Conservation (phyloP, 108 stramenopile species). For the Discostella stelligeroides region DNA sequence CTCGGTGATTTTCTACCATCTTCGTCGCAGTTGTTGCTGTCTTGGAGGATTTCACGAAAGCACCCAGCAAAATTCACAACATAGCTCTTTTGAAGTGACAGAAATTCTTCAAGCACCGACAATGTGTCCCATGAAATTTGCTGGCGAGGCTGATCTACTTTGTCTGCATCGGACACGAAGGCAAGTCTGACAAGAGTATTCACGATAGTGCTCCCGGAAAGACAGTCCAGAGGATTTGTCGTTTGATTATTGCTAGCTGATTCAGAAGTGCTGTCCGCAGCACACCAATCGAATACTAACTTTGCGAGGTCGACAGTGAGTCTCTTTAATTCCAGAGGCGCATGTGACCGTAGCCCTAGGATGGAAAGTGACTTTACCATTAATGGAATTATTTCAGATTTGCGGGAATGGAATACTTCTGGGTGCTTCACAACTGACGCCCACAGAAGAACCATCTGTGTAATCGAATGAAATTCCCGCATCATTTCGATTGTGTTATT, state of each 20-base stretch:
- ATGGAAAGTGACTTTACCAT: constrained; percentile 85
- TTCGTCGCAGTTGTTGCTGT: constrained; percentile 15
- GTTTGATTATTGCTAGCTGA: constrained; percentile 13
- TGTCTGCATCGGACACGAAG: constrained; percentile 75
- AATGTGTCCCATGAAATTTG: constrained; percentile 29
- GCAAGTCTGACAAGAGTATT: constrained; percentile 86
- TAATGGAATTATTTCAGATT: constrained; percentile 71
- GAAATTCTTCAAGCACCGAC: constrained; percentile 36
- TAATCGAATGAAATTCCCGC: constrained; percentile 86
- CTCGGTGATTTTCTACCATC: constrained; percentile 13
- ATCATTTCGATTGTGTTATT: constrained; percentile 88
- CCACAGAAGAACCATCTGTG: constrained; percentile 93
- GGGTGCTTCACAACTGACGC: constrained; percentile 79
- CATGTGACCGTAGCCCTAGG: constrained; percentile 80
- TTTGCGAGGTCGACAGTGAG: constrained; percentile 82
- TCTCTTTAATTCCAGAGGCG: constrained; percentile 65
- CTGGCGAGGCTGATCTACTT: constrained; percentile 34
- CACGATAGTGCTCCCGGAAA: constrained; percentile 61
- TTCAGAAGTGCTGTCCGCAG: constrained; percentile 18
- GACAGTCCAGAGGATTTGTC: constrained; percentile 18
- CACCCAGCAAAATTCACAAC: constrained; percentile 54
- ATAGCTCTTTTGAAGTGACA: constrained; percentile 37
- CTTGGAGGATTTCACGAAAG: constrained; percentile 12
- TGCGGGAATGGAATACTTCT: constrained; percentile 62
- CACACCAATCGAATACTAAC: constrained; percentile 85